Conservation (phyloP, 352 stramenopile species). For the Globisporangium solare region DNA sequence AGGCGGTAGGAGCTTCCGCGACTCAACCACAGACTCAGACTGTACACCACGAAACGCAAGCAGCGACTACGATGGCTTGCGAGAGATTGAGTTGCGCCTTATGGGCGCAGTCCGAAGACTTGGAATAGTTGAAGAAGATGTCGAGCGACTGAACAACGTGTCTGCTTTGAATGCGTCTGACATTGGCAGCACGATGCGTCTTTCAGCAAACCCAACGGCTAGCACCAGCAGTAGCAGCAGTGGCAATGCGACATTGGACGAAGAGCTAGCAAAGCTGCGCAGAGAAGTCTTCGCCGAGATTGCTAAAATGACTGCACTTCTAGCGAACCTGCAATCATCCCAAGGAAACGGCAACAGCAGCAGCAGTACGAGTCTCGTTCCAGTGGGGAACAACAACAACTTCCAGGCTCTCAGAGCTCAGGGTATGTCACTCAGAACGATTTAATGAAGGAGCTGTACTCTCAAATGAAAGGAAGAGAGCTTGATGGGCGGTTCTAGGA, state of each 20-base stretch:
- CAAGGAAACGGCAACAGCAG: slow-evolving; percentile 8
- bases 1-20: slow-evolving; percentile 13
- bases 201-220: not conserved
- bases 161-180: slow-evolving; percentile 22
- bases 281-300: slow-evolving; percentile 54
- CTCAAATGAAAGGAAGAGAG: slow-evolving; percentile 51
- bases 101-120: slow-evolving; percentile 53
- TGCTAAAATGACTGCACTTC: slow-evolving; percentile 27
- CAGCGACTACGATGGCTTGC: slow-evolving; percentile 25
- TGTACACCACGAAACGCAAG: slow-evolving; percentile 11
- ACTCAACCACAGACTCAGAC: slow-evolving; percentile 10
- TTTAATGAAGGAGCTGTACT: slow-evolving; percentile 47
- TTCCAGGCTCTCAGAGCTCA: slow-evolving; percentile 9
- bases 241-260: slow-evolving; percentile 3
- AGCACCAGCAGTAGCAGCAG: not conserved
- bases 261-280: slow-evolving; percentile 43
- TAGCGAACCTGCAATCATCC: slow-evolving; percentile 20
- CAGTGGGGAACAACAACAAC: slow-evolving; percentile 11
- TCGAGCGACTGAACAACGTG: slow-evolving; percentile 46
- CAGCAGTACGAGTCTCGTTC: slow-evolving; percentile 17
- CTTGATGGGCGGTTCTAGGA: slow-evolving; percentile 42
- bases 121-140: slow-evolving; percentile 54
- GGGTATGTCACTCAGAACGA: slow-evolving; percentile 29
- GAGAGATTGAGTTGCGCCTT: slow-evolving; percentile 54
- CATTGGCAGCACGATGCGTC: slow-evolving; percentile 3